phyloP scores from a whole-genome alignment of 257 asterid species.

The Capsicum baccatum region DNA sequence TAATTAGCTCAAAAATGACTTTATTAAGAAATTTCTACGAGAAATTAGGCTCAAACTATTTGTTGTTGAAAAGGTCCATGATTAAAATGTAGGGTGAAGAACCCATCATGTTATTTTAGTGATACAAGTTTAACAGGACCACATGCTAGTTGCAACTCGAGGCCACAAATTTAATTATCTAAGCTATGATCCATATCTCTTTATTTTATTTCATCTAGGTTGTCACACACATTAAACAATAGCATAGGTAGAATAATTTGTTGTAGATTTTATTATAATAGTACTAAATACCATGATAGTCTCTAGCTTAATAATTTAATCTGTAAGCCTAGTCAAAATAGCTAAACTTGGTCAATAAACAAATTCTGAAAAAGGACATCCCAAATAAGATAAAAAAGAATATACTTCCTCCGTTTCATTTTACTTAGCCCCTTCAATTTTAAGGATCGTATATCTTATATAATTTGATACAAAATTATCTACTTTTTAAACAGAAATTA shows the following conservation, averaged over 20 bases:
- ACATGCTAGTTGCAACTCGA: not conserved
- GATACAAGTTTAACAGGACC: no score
- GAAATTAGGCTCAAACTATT: no score
- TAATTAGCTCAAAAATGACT: no score
- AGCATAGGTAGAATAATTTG: not conserved
- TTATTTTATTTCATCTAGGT: not conserved
- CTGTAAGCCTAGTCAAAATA: not conserved
- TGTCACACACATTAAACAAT: not conserved
- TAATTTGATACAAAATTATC: no score
- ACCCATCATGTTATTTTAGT: not conserved
- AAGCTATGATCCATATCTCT: not conserved
- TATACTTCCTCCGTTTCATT: not conserved
- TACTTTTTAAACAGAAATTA: no score
- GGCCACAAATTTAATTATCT: not conserved
- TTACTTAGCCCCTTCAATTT: no score
- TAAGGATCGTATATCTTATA: no score
- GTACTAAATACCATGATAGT: not conserved
- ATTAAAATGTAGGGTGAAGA: not conserved
- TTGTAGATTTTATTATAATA: not conserved
- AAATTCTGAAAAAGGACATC: conserved; percentile 22
- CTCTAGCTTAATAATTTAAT: not conserved
- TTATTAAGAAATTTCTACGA: no score
- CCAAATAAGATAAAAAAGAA: conserved; percentile 36
- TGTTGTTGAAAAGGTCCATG: no score
- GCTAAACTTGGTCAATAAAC: conserved; percentile 38